Evolutionary conservation across 306 rosid species (phyloP).

Genomic region (Vicia villosa): DNA sequence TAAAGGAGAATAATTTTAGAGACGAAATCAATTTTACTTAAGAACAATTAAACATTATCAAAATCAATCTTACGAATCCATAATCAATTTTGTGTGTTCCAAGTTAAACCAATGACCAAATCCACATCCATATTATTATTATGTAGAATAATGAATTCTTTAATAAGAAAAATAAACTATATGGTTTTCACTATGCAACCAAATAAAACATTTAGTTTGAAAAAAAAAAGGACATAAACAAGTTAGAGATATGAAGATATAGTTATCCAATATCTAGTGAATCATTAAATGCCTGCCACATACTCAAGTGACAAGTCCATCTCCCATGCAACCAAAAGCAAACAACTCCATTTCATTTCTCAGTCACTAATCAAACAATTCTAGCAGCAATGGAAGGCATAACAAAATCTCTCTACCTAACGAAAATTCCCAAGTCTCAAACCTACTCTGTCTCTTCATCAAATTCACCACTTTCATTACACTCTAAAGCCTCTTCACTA

Average conservation of each 20-base stretch:
- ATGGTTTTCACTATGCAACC: not conserved
- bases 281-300: slow-evolving; percentile 65
- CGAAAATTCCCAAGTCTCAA: slow-evolving; percentile 44
- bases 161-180: too few relatives aligned
- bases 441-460: slow-evolving; percentile 23
- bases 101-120: too few relatives aligned
- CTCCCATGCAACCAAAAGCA: slow-evolving; percentile 23
- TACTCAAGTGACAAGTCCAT: slow-evolving; percentile 16
- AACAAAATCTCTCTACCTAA: slow-evolving; percentile 45
- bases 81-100: too few relatives aligned
- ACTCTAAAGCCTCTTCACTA: slow-evolving; percentile 42
- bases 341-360: not conserved
- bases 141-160: too few relatives aligned
- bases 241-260: slow-evolving; percentile 17
- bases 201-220: too few relatives aligned
- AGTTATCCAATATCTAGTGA: slow-evolving; percentile 50
- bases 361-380: not conserved
- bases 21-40: too few relatives aligned
- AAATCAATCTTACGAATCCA: too few relatives aligned
- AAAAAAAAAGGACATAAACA: not conserved
- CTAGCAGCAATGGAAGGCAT: slow-evolving; percentile 54
- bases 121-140: too few relatives aligned
- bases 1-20: too few relatives aligned
- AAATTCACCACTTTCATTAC: slow-evolving; percentile 36
- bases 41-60: too few relatives aligned